Conservation (phyloP, 176 grass and related monocot species). For the Eremochloa ophiuroides region DNA sequence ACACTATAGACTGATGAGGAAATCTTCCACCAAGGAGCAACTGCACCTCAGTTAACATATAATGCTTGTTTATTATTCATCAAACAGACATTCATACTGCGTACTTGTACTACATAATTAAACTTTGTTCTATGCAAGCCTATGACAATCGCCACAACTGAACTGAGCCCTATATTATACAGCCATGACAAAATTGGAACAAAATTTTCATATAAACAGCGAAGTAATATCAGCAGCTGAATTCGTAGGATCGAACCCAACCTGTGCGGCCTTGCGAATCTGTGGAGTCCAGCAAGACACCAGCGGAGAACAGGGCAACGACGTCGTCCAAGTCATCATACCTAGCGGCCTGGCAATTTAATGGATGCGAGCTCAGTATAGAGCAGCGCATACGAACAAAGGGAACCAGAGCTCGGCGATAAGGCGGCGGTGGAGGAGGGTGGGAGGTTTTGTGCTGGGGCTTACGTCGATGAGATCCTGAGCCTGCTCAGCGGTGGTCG, state of each 20-base stretch:
- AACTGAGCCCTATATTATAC: not conserved
- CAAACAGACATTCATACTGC: not conserved
- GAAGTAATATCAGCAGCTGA: not conserved
- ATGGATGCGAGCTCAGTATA: not conserved
- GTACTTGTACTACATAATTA: not conserved
- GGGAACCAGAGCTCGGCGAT: not conserved
- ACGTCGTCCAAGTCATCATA: constrained; percentile 92
- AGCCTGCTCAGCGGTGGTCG: constrained; percentile 28
- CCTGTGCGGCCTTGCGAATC: constrained; percentile 92
- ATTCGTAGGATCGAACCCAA: constrained; percentile 27
- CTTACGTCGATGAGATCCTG: constrained; percentile 54
- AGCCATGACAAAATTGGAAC: not conserved
- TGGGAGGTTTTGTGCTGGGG: not conserved
- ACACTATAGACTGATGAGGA: not conserved
- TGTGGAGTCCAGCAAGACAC: constrained; percentile 55
- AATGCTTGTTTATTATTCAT: not conserved
- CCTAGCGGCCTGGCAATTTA: constrained; percentile 62
- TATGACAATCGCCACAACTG: not conserved
- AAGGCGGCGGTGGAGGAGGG: not conserved
- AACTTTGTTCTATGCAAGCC: not conserved
- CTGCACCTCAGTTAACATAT: not conserved
- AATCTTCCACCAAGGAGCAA: not conserved
- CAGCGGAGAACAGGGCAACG: constrained; percentile 61
- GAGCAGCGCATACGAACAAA: not conserved
- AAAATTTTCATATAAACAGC: not conserved